Conservation (phyloP, 768 basidiomycete species). For the Lanmaoa pseudosensibilis region DNA sequence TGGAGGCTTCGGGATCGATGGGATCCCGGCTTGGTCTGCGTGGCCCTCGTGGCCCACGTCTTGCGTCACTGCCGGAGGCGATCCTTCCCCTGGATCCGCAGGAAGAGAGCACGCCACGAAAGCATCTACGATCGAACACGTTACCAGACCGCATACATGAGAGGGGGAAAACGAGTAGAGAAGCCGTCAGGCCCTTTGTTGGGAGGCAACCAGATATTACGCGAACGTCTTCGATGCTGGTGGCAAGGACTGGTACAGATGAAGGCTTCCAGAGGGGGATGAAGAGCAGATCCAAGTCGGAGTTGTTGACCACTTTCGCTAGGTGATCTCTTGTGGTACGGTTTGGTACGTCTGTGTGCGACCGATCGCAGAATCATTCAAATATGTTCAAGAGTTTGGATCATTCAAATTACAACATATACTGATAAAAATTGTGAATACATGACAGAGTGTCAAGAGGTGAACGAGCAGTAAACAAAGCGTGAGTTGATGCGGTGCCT, state of each 20-base stretch:
- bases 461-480: background rate
- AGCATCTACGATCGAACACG: slow-evolving; percentile 22
- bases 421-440: slow-evolving; percentile 15
- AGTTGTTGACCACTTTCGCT: slow-evolving; percentile 5
- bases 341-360: background rate
- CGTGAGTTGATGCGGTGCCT: slow-evolving; percentile 7
- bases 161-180: slow-evolving; percentile 32
- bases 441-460: background rate
- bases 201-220: slow-evolving; percentile 22
- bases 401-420: slow-evolving; percentile 7
- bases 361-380: background rate
- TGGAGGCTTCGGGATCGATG: slow-evolving; percentile 15
- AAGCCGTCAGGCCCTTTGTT: slow-evolving; percentile 25
- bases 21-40: slow-evolving; percentile 17
- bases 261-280: background rate
- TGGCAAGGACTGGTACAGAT: slow-evolving; percentile 10
- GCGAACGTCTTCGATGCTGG: slow-evolving; percentile 17
- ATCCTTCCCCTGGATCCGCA: slow-evolving; percentile 8
- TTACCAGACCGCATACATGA: slow-evolving; percentile 47
- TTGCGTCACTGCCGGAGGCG: slow-evolving; percentile 18
- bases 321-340: background rate
- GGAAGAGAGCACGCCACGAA: slow-evolving; percentile 26
- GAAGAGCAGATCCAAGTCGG: slow-evolving; percentile 23
- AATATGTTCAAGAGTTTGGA: background rate
- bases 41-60: slow-evolving; percentile 25